Conservation (phyloP, 2,329 filamentous ascomycete genomes). For the Pseudocercospora fuligena region DNA sequence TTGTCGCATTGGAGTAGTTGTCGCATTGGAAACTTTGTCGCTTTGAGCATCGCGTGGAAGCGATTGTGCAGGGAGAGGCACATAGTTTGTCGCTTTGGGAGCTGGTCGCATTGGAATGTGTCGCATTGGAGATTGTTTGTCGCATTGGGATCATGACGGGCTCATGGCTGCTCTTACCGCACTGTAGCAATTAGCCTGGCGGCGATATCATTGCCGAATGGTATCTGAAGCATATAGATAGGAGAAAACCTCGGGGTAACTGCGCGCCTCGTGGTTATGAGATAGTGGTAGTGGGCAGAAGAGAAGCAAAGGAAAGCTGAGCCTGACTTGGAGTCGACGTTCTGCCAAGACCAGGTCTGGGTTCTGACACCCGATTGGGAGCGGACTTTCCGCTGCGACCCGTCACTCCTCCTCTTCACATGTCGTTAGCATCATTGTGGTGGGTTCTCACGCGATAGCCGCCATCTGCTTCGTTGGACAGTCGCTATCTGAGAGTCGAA, state of each 20-base stretch:
- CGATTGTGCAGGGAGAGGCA: background rate
- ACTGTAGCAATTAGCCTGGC: background rate
- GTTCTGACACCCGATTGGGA: background rate
- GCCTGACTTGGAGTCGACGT: background rate
- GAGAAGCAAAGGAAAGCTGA: conserved; percentile 7
- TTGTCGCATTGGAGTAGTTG: background rate
- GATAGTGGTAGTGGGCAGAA: background rate
- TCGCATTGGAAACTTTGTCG: too few relatives aligned
- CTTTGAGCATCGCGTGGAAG: background rate
- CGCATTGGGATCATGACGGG: background rate
- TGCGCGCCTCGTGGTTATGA: background rate
- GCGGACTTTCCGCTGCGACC: too few relatives aligned
- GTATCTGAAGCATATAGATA: background rate
- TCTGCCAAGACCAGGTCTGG: conserved; percentile 1
- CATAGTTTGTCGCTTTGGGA: background rate
- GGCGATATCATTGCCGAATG: background rate
- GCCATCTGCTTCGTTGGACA: too few relatives aligned
- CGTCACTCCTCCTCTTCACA: too few relatives aligned
- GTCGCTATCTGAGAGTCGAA: too few relatives aligned
- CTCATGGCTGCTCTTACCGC: background rate
- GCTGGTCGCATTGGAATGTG: background rate
- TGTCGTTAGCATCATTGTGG: too few relatives aligned
- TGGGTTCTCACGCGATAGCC: background rate
- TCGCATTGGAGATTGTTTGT: conserved; percentile 1
- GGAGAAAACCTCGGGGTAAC: background rate